Percentiles rank a stretch among this genome's conserved stretches.
Evolutionary conservation across 2,329 filamentous ascomycete species (phyloP).

Genomic region (Juglanconis sp.): DNA sequence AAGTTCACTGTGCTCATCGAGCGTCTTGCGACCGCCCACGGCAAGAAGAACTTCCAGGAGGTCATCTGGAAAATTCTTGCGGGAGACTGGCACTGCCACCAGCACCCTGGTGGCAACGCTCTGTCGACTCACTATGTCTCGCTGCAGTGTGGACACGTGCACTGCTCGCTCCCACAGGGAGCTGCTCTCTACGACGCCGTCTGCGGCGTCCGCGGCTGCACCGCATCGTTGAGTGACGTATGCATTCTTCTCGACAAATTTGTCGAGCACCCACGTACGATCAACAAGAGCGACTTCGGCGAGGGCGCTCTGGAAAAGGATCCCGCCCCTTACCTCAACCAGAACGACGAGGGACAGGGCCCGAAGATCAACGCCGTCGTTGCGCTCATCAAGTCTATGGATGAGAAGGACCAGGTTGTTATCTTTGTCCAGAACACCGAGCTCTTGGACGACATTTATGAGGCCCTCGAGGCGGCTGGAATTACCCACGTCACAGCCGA

Average conservation of each 20-base stretch:
- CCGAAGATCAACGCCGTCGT: slow-evolving; percentile 21
- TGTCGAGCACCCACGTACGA: not conserved
- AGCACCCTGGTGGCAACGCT: not conserved
- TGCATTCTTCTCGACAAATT: slow-evolving; percentile 12
- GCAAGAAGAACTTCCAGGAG: slow-evolving; percentile 7
- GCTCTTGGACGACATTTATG: slow-evolving; percentile 27
- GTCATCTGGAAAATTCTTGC: slow-evolving; percentile 4
- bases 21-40: slow-evolving; percentile 6
- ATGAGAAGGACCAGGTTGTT: slow-evolving; percentile 27
- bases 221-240: slow-evolving; percentile 3
- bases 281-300: not conserved
- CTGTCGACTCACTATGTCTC: slow-evolving; percentile 7
- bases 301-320: slow-evolving; percentile 1
- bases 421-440: slow-evolving; percentile 35
- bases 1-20: not conserved
- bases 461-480: slow-evolving; percentile 13
- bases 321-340: not conserved
- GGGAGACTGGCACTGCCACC: not conserved
- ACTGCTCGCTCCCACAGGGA: not conserved
- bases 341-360: slow-evolving; percentile 14
- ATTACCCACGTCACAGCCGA: slow-evolving; percentile 19
- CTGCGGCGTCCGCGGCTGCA: slow-evolving; percentile 12
- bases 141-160: slow-evolving; percentile 13
- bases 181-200: not conserved
- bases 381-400: slow-evolving; percentile 24